Evolutionary conservation across 75 land plant genomes (phyloP).

Genomic region (Pseudotsuga menziesii): DNA sequence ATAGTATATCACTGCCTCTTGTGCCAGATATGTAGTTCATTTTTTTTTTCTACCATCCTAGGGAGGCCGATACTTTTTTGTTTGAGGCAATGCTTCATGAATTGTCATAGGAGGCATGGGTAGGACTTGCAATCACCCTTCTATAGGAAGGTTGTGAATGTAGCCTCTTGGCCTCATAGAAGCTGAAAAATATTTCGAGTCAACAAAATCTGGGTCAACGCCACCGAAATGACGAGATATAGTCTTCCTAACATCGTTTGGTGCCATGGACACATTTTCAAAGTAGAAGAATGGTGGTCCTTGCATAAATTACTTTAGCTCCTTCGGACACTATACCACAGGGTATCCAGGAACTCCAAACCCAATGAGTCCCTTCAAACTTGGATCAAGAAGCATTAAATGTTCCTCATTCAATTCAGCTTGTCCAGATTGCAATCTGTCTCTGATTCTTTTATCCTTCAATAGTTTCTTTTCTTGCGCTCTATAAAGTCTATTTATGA

Average conservation of each 20-base stretch:
- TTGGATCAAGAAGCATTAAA: not conserved
- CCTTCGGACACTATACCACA: not conserved
- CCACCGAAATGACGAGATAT: slow-evolving; percentile 55
- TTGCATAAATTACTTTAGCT: slow-evolving; percentile 5
- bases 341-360: slow-evolving; percentile 17
- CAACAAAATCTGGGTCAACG: slow-evolving; percentile 76
- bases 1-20: slow-evolving; percentile 19
- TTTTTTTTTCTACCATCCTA: slow-evolving; percentile 63
- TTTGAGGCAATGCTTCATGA: slow-evolving; percentile 51
- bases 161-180: slow-evolving; percentile 68
- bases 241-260: slow-evolving; percentile 68
- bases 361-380: slow-evolving; percentile 6
- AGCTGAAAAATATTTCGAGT: slow-evolving; percentile 68
- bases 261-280: slow-evolving; percentile 77
- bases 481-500: not conserved
- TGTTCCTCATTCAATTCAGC: not conserved
- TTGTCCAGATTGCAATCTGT: not conserved
- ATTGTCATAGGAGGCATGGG: slow-evolving; percentile 69
- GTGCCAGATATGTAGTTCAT: slow-evolving; percentile 54
- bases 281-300: slow-evolving; percentile 85
- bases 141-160: slow-evolving; percentile 71
- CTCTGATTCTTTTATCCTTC: not conserved
- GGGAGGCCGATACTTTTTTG: slow-evolving; percentile 58
- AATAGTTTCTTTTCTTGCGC: not conserved
- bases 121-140: slow-evolving; percentile 38